Base-by-base conservation (phyloP, 2,329 filamentous ascomycete species). In the Ceratocystis colombiana region DNA sequence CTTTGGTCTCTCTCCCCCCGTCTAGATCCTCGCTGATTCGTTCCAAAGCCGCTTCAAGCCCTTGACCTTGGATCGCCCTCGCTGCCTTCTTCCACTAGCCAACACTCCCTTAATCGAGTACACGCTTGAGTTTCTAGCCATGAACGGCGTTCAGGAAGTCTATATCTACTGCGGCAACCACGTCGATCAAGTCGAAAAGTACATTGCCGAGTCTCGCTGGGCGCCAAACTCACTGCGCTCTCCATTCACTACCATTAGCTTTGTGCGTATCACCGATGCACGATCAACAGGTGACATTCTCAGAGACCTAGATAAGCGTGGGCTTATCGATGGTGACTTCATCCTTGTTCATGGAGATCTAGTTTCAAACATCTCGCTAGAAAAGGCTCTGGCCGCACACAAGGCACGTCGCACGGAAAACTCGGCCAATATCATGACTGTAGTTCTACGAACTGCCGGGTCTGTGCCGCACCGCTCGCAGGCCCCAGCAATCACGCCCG, bases 101-200 rank as follows among this genome's bases (percentile, higher is more conserved):
- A 97, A 97, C 75, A 92, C 88, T 1, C 93, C 94, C 45, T 80
- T 99, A 69, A 96, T 99, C 77, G 94, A 99, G 76, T 97, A 99
- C 75, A 97, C 93, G 3, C 86, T 97, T 72, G 92, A 97, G 73
- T 97, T 96, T 72, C 85, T 99, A 0, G 91, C 91, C 70, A 93
- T 93, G 82, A 91, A 94, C 67, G 91, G 92, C 67, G 91, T 97
- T n/a, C 86, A 94, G 71, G 90, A 96, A 70, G 88, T 97, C 65
- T 96, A 89, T 74, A 83, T 99, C 67, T 97, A 96, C 78, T 93
- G 88, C 71, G 89, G 90, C 68, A 86, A 90, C 33, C 91, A 96
- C 74, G 88, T 88, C 37, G 88, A 94, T 68, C 85, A 91, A 74
- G 84, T 99, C 66, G 92, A 97, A 77, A 82, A 84, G 70, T 96